phyloP scores from a whole-genome alignment of 345 rosid species.

The Populus ilicifolia region DNA sequence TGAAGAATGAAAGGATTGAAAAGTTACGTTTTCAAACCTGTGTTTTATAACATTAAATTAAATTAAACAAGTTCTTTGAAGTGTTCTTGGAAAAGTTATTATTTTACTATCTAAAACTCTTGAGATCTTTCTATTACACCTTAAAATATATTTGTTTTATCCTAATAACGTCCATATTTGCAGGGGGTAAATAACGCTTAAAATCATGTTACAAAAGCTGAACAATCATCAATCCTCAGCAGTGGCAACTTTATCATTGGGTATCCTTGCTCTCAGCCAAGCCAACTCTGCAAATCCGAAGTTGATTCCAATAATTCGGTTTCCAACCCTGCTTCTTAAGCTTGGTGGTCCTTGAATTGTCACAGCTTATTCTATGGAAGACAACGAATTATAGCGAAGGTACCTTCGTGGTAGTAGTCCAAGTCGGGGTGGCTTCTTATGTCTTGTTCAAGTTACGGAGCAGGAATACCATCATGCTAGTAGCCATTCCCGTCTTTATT shows the following conservation, averaged over 20 bases:
- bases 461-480: not conserved
- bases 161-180: too few relatives aligned
- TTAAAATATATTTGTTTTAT: too few relatives aligned
- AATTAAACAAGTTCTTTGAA: too few relatives aligned
- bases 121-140: too few relatives aligned
- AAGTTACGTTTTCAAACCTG: too few relatives aligned
- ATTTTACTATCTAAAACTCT: too few relatives aligned
- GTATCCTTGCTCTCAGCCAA: not conserved
- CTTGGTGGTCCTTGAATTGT: not conserved
- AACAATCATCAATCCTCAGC: too few relatives aligned
- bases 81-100: too few relatives aligned
- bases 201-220: too few relatives aligned
- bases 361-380: not conserved
- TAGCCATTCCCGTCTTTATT: not conserved
- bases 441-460: not conserved
- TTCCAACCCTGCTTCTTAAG: not conserved
- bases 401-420: not conserved
- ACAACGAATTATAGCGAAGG: not conserved
- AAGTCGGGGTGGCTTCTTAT: not conserved
- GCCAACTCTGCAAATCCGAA: not conserved
- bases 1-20: too few relatives aligned
- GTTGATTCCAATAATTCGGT: not conserved
- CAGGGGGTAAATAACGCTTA: too few relatives aligned
- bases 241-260: not conserved
- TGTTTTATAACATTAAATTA: too few relatives aligned